Evolutionary conservation across 139 green algal genomes (phyloP).

Genomic region (Klebsormidium nitens): DNA sequence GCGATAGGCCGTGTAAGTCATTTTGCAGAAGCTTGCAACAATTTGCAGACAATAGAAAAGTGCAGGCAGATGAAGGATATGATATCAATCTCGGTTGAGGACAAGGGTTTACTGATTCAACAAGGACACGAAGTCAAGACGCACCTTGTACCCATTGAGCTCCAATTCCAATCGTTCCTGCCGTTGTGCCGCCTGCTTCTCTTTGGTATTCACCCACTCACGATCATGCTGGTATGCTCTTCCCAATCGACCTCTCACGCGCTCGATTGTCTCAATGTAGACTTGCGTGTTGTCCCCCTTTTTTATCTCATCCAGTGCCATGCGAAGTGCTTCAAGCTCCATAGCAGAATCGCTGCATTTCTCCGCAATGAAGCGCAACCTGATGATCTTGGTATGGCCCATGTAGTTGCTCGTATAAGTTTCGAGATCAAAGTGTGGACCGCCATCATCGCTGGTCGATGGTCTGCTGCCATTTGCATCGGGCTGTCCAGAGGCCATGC

Average conservation of each 20-base stretch:
- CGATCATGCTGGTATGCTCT: slow-evolving; percentile 7
- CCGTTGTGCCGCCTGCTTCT: slow-evolving; percentile 9
- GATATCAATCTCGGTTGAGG: background rate
- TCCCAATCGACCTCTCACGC: background rate
- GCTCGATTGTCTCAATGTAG: slow-evolving; percentile 29
- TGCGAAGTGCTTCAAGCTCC: slow-evolving; percentile 28
- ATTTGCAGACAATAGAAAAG: too few species aligned
- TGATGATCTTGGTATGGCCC: slow-evolving; percentile 32
- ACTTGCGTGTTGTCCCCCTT: slow-evolving; percentile 33
- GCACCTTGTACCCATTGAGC: slow-evolving; percentile 36
- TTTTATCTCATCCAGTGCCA: slow-evolving; percentile 32
- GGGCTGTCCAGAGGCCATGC: too few species aligned
- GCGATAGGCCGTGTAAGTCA: too few species aligned
- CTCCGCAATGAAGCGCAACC: slow-evolving; percentile 37
- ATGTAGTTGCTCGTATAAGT: slow-evolving; percentile 26
- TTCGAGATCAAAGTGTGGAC: slow-evolving; percentile 29
- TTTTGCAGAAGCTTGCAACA: too few species aligned
- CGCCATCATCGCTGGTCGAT: background rate
- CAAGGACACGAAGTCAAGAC: background rate
- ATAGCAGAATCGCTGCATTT: background rate
- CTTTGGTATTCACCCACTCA: slow-evolving; percentile 25
- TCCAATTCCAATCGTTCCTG: slow-evolving; percentile 38
- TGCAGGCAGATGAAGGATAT: background rate
- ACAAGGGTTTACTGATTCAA: background rate
- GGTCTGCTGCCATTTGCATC: too few species aligned